Evolutionary conservation across 371 early-diverging fungal species (phyloP).

Genomic region (Parasitella parasitica): DNA sequence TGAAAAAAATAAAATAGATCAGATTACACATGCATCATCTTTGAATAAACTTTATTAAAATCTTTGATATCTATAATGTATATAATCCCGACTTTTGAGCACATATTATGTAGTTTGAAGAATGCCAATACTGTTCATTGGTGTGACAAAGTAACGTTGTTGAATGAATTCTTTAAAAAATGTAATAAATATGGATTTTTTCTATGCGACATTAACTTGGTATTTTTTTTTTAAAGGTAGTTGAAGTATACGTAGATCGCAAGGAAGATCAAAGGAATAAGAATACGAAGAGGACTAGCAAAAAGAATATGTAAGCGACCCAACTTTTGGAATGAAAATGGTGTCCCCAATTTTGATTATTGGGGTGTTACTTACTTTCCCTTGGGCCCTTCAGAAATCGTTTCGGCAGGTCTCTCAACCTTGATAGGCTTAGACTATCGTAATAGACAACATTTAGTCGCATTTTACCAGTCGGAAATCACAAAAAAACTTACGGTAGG

Average conservation of each 20-base stretch:
- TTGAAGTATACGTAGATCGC: constrained; percentile 30
- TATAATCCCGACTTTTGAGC: too few species aligned
- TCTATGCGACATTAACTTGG: constrained; percentile 2
- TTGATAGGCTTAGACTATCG: constrained; percentile 39
- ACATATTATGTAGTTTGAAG: too few species aligned
- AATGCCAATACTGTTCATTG: too few species aligned
- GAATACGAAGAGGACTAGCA: constrained; percentile 2
- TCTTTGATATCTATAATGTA: too few species aligned
- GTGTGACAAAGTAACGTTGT: neutral
- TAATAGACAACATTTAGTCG: neutral
- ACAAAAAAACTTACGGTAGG: constrained; percentile 44
- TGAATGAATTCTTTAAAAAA: neutral
- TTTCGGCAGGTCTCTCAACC: constrained; percentile 10
- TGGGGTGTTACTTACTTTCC: constrained; percentile 45
- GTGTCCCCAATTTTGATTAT: neutral
- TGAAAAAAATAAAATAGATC: too few species aligned
- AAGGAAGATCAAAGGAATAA: constrained; percentile 9
- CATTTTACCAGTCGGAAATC: neutral
- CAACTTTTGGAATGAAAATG: neutral
- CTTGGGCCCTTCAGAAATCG: constrained; percentile 25
- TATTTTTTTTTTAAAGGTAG: constrained; percentile 14
- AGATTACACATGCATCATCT: too few species aligned
- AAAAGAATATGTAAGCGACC: neutral
- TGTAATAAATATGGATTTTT: neutral
- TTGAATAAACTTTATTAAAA: too few species aligned